Base-by-base conservation (phyloP, 768 basidiomycete species). In the Lenzites betulinus region DNA sequence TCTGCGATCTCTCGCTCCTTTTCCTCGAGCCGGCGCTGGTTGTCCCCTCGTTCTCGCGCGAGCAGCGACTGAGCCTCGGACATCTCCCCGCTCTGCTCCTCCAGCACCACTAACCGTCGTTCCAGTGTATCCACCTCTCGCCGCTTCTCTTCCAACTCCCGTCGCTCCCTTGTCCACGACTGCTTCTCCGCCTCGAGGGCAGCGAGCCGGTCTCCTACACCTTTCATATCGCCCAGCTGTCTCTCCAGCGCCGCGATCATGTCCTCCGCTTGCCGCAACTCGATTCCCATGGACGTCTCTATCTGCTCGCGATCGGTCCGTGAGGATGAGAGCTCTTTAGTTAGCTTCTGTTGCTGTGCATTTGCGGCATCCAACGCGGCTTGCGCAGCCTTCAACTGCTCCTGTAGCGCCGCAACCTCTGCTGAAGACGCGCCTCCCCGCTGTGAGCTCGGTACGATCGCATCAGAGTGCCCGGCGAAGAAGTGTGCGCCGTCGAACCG, bases 401-500 rank as follows among this genome's bases (percentile, higher is more conserved):
- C 81, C 66, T 93, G 89, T 20, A 93, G 78, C 6, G 77, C 71
- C 15, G 75, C 58, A 8, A 86, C 73, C 58, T 85, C 83, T 2
- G 79, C 73, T 12, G 81, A 73, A 28, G 80, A 77, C 0, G 81
- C 75, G 3, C 42, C 78, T 72, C 30, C 76, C 76, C 42, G 75
- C 67, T 66, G 60, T 6, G 51, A 43, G 46, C 71, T 74, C 0
- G 89, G 90, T 0, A 89, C 76, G 18, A 89, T 75, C 5, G 90
- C 82, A 44, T 86, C 81, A 3, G 82, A 84, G 64, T 93, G 89
- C 0, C 93, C 92, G 0, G 93, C 90, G 64, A 93, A 93, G 54
- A 94, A 78, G 75, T 93, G 92, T 0, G 88, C 85, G 13, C 91
- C 91, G 54, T 92, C 90, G 70, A 95, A 95, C 39, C 83, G 84